Percentiles rank a stretch among this genome's conserved stretches.
Conservation (phyloP, 1,284 basidiomycete genomes). For the Leccinum cinnamomeum region DNA sequence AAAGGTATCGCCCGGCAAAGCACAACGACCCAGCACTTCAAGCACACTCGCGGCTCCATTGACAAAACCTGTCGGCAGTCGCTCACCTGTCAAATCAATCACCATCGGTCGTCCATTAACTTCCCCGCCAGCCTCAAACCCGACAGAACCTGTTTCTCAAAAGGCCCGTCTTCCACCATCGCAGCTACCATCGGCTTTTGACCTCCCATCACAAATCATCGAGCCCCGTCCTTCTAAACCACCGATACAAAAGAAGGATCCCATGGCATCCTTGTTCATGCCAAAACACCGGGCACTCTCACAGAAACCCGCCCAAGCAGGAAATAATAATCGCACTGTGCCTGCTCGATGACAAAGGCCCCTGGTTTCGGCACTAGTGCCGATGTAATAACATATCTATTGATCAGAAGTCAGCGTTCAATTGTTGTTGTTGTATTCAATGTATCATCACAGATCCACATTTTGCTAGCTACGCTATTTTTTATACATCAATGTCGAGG, state of each 20-base stretch:
- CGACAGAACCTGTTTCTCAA: conserved; percentile 12
- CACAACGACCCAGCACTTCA: conserved; percentile 39
- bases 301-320: conserved; percentile 46
- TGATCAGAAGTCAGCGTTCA: conserved; percentile 2
- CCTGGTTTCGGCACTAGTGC: not conserved
- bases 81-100: conserved; percentile 46
- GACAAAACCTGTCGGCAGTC: conserved; percentile 35
- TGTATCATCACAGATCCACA: not conserved
- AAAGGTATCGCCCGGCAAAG: conserved; percentile 48
- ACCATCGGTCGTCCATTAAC: conserved; percentile 33
- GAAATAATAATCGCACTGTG: conserved; percentile 19
- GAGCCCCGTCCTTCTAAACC: conserved; percentile 36
- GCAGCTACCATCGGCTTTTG: conserved; percentile 15
- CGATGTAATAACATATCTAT: conserved; percentile 14
- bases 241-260: conserved; percentile 56
- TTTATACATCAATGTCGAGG: not conserved
- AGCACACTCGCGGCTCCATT: conserved; percentile 37
- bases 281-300: conserved; percentile 70
- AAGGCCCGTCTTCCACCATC: conserved; percentile 20
- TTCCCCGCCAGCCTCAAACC: conserved; percentile 20
- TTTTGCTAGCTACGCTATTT: conserved; percentile 1
- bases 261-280: conserved; percentile 67
- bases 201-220: conserved; percentile 16
- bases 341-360: conserved; percentile 25
- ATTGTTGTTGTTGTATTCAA: not conserved